Evolutionary conservation across 257 asterid species (phyloP), one percentile per base, ranked within the genome.

Genomic region (Nicotiana attenuata): DNA sequence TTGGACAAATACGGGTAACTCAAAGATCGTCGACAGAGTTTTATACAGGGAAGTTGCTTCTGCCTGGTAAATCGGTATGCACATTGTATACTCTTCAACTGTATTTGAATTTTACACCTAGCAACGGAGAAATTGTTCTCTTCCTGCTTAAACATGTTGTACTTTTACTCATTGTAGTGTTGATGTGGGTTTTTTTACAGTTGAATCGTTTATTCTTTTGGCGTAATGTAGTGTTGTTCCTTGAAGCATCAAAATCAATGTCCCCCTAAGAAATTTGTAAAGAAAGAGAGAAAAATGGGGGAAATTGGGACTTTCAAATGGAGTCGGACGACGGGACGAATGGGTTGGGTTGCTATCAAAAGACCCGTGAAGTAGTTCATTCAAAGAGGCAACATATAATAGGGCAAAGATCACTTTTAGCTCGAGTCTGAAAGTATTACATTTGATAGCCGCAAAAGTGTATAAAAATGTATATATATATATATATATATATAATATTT

Each of bases 361-460:
- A 57, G 81, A 77, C n/a, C 11, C 15, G 33, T 57, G 19, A 56
- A 77, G 68, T 53, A 77, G 52, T 77, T 77, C 45, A 77, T 24
- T 77, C 14, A 55, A 61, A 57, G 33, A 29, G 75, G 33, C 53
- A 10, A 16, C 57, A 26, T n/a, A 38, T 56, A 29, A n/a, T n/a
- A n/a, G n/a, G n/a, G n/a, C n/a, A n/a, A n/a, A n/a, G n/a, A n/a
- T n/a, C n/a, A n/a, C n/a, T n/a, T n/a, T n/a, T n/a, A n/a, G n/a
- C n/a, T n/a, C n/a, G n/a, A n/a, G n/a, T n/a, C n/a, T n/a, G n/a
- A n/a, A n/a, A n/a, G n/a, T n/a, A n/a, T n/a, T n/a, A n/a, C n/a
- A n/a, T n/a, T n/a, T n/a, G n/a, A n/a, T n/a, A n/a, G n/a, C n/a
- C n/a, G n/a, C n/a, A n/a, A n/a, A n/a, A n/a, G n/a, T n/a, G n/a